phyloP scores from a whole-genome alignment of 2,329 filamentous ascomycete species.

The Periconia sp. region DNA sequence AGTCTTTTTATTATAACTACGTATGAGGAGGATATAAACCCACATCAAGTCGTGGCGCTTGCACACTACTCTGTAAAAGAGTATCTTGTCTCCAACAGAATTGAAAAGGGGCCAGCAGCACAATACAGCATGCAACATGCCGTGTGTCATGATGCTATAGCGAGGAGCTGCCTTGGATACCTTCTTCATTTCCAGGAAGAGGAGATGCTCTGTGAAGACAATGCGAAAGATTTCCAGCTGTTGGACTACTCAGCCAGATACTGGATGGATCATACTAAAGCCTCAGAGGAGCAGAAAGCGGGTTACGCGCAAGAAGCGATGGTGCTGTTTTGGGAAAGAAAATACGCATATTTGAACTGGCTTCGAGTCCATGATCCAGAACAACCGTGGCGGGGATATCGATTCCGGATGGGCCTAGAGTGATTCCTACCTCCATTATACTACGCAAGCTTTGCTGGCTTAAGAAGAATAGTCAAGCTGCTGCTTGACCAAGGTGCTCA shows the following conservation, averaged over 20 bases:
- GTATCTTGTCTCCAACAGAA: slow-evolving; percentile 25
- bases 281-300: slow-evolving; percentile 7
- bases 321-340: neutral
- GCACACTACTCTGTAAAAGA: slow-evolving; percentile 38
- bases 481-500: slow-evolving; percentile 16
- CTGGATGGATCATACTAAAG: slow-evolving; percentile 20
- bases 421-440: slow-evolving; percentile 15
- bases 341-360: slow-evolving; percentile 12
- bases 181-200: slow-evolving; percentile 17
- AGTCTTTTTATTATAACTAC: slow-evolving; percentile 27
- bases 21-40: neutral
- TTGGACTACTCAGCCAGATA: slow-evolving; percentile 21
- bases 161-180: slow-evolving; percentile 22
- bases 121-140: slow-evolving; percentile 15
- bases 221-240: slow-evolving; percentile 11
- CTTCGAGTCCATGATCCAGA: slow-evolving; percentile 11
- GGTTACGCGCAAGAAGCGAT: slow-evolving; percentile 5
- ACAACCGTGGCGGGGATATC: slow-evolving; percentile 1
- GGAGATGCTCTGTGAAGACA: neutral
- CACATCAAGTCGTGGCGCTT: slow-evolving; percentile 7
- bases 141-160: slow-evolving; percentile 15
- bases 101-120: slow-evolving; percentile 8
- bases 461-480: slow-evolving; percentile 11
- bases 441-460: slow-evolving; percentile 14
- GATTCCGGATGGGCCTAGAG: slow-evolving; percentile 1